A percentile compares a stretch with the other conserved stretches of the same genome.
These are phyloP conservation scores for Ceratobasidium sp. DNA, from an alignment of 1,284 basidiomycete genomes.

Conservation along the genomic window DNA sequence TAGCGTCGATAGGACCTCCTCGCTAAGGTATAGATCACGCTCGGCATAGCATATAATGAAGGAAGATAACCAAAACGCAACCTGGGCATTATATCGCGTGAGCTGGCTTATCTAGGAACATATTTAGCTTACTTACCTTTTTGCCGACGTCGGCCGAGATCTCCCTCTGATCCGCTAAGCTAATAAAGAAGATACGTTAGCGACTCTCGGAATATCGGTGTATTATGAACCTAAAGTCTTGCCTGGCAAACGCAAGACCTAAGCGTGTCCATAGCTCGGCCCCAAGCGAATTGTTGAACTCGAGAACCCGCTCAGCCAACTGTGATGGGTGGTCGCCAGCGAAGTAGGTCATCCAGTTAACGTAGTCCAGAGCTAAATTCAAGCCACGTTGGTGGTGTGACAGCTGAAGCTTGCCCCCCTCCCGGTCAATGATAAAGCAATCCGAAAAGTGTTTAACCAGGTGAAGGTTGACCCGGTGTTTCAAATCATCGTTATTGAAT, in stretches of 20 bases:
- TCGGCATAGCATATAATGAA: constrained; percentile 9
- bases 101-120: not conserved
- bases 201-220: too few relatives aligned
- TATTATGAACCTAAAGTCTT: too few relatives aligned
- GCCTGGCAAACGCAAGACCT: constrained; percentile 17
- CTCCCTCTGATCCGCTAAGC: not conserved
- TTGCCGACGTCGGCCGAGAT: not conserved
- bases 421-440: not conserved
- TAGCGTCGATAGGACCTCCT: not conserved
- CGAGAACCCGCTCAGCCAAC: not conserved
- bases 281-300: not conserved
- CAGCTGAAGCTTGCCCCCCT: not conserved
- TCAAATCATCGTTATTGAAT: not conserved
- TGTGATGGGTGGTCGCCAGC: not conserved
- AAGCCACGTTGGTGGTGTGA: not conserved
- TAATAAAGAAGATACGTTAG: too few relatives aligned
- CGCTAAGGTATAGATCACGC: constrained; percentile 1
- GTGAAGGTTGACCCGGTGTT: not conserved
- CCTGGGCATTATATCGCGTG: not conserved
- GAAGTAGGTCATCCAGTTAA: constrained; percentile 24
- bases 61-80: constrained; percentile 4
- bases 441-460: constrained; percentile 27
- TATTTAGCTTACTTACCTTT: not conserved
- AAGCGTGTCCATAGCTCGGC: not conserved
- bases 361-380: constrained; percentile 3